Conservation (phyloP, 2,329 filamentous ascomycete species). For the Ciborinia camelliae region DNA sequence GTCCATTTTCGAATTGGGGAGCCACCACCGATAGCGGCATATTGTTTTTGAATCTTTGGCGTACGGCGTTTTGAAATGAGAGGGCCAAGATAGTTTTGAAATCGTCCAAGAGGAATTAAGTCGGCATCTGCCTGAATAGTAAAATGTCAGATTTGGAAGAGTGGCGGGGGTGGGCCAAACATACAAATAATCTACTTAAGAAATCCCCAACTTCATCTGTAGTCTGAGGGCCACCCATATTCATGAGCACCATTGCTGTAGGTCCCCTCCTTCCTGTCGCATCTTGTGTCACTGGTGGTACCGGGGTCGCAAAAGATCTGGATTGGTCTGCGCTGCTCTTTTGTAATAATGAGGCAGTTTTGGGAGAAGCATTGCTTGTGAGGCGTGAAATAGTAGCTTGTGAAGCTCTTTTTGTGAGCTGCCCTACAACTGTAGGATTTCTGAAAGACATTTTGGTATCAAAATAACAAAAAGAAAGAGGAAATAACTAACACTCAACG, state of each 20-base stretch:
- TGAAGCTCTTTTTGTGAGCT: slow-evolving; percentile 35
- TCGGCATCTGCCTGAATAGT: slow-evolving; percentile 75
- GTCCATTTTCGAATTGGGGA: slow-evolving; percentile 98
- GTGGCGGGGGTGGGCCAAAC: slow-evolving; percentile 37
- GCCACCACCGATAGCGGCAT: slow-evolving; percentile 91
- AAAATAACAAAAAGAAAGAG: not conserved
- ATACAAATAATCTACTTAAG: slow-evolving; percentile 84
- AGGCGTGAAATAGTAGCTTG: slow-evolving; percentile 31
- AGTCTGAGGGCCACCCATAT: slow-evolving; percentile 95
- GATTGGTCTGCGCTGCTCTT: slow-evolving; percentile 37
- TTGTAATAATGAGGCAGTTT: slow-evolving; percentile 38
- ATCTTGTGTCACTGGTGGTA: slow-evolving; percentile 78
- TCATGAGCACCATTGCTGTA: slow-evolving; percentile 97
- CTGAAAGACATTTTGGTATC: slow-evolving; percentile 42
- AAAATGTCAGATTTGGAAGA: slow-evolving; percentile 19
- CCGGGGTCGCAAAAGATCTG: slow-evolving; percentile 56
- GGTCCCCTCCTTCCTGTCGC: slow-evolving; percentile 68
- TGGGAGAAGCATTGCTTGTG: slow-evolving; percentile 33
- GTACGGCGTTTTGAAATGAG: slow-evolving; percentile 83
- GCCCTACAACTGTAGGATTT: slow-evolving; percentile 33
- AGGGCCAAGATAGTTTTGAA: slow-evolving; percentile 88
- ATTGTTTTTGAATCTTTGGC: slow-evolving; percentile 95
- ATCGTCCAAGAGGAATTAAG: slow-evolving; percentile 87
- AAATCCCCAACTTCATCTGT: slow-evolving; percentile 86
- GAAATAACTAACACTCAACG: not conserved